Conservation (phyloP, 169 alveolate species). For the Theileria equi region DNA sequence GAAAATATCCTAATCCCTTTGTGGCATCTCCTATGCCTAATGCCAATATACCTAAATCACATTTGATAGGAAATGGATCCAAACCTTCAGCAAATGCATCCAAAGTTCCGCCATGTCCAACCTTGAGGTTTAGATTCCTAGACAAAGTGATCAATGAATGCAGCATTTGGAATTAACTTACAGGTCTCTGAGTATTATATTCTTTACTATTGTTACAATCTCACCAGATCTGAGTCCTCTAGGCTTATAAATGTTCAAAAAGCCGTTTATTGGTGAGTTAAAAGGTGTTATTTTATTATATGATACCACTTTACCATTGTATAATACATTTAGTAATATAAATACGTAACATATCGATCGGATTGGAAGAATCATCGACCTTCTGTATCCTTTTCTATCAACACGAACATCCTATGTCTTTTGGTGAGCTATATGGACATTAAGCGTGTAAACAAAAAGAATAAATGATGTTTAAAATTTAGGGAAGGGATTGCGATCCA, state of each 20-base stretch:
- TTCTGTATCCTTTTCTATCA: too few relatives aligned
- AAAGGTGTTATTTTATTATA: neutral
- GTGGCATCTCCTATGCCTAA: constrained; percentile 72
- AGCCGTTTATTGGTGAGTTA: constrained; percentile 43
- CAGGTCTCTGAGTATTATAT: constrained; percentile 12
- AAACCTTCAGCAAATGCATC: constrained; percentile 69
- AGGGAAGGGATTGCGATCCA: too few relatives aligned
- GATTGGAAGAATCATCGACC: too few relatives aligned
- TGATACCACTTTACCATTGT: neutral
- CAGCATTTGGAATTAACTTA: neutral
- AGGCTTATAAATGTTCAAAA: constrained; percentile 61
- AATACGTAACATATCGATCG: too few relatives aligned
- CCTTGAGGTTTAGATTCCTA: constrained; percentile 48
- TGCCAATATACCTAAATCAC: constrained; percentile 62
- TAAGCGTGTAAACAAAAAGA: neutral
- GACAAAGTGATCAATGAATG: neutral
- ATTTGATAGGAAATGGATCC: neutral
- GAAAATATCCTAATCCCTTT: constrained; percentile 50
- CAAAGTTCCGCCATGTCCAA: constrained; percentile 80
- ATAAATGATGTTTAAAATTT: neutral
- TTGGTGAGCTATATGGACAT: neutral
- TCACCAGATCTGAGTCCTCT: constrained; percentile 45
- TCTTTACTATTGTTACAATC: constrained; percentile 34
- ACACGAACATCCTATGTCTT: too few relatives aligned
- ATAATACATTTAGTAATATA: too few relatives aligned